A percentile compares a stretch with the other conserved stretches of the same genome.
Evolutionary conservation across 345 rosid genomes (phyloP).

Genomic region (Eucalyptus sp.): DNA sequence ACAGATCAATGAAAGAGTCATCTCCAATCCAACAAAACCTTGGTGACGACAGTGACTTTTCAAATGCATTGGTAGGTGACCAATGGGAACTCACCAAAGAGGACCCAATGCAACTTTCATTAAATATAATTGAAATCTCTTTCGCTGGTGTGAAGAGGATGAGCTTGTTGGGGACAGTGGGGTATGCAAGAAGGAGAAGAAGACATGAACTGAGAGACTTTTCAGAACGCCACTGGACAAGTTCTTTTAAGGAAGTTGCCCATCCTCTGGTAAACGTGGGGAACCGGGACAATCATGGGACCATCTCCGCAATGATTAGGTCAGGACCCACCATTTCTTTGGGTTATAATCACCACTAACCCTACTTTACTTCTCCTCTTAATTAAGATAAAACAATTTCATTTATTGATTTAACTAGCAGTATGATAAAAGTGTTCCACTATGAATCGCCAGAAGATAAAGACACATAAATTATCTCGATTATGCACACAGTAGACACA

Average conservation of each 20-base stretch:
- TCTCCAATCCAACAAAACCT: background rate
- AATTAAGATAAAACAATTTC: background rate
- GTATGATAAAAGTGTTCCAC: background rate
- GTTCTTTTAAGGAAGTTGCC: background rate
- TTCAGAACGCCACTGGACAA: background rate
- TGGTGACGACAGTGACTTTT: background rate
- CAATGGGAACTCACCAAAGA: slow-evolving; percentile 10
- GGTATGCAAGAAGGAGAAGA: background rate
- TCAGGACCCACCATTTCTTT: background rate
- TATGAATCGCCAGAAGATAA: background rate
- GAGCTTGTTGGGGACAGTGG: background rate
- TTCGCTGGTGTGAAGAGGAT: background rate
- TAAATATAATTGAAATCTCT: background rate
- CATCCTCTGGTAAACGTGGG: slow-evolving; percentile 30
- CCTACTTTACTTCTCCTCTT: background rate
- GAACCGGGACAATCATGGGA: slow-evolving; percentile 33
- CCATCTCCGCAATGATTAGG: slow-evolving; percentile 26
- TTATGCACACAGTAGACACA: background rate
- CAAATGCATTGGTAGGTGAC: background rate
- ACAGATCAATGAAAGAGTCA: background rate
- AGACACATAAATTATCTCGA: background rate
- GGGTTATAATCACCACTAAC: background rate
- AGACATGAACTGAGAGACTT: background rate
- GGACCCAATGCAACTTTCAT: background rate
- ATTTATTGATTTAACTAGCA: background rate